Base-by-base conservation (phyloP, 768 basidiomycete genomes). In the Lepiota venenata region DNA sequence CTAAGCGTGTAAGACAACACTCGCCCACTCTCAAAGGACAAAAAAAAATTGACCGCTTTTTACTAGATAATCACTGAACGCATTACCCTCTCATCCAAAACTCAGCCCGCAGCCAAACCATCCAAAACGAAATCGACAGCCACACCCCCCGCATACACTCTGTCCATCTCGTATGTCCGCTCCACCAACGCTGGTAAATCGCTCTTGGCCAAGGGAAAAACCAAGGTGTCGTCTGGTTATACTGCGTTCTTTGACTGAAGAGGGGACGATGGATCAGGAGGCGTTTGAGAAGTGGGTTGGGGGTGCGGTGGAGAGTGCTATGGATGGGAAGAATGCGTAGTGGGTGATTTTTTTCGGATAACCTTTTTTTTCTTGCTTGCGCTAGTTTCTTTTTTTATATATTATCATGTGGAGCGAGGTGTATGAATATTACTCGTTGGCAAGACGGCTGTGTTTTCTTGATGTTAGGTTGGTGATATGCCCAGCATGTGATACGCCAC, bases 111-210 rank as follows among this genome's bases (percentile, higher is more conserved):
- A 21, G 73, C 72, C 16, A 74, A 74, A 20, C 57, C 71, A 37
- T 43, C 64, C 22, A 56, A 61, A 27, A 50, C 64, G 40, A 60
- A 60, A 8, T 47, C 61, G 2, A 40, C 60, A 18, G 61, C 69
- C 16, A 49, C 64, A 46, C 76, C 87, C 29, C 88, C 90, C 21
- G 76, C 78, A 44, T 94, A 93, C 69, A 69, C 77, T 14, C 72
- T 96, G 58, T 74, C 78, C 40, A 69, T 89, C 46, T 74, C 78
- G 45, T 94, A 90, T 66, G 75, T 88, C 29, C 87, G 88, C 56
- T 89, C 91, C 25, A 83, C 91, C 2, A 89, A 86, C 46, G 84
- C 84, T 36, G 94, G 94, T 50, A 96, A 96, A 74, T 85, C 87
- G 4, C 77, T 95, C 10, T 80, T 97, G 6, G 82, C 82, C 50